A percentile compares a stretch with the other conserved stretches of the same genome.
Conservation (phyloP, 306 rosid species). For the Corylus avellana region DNA sequence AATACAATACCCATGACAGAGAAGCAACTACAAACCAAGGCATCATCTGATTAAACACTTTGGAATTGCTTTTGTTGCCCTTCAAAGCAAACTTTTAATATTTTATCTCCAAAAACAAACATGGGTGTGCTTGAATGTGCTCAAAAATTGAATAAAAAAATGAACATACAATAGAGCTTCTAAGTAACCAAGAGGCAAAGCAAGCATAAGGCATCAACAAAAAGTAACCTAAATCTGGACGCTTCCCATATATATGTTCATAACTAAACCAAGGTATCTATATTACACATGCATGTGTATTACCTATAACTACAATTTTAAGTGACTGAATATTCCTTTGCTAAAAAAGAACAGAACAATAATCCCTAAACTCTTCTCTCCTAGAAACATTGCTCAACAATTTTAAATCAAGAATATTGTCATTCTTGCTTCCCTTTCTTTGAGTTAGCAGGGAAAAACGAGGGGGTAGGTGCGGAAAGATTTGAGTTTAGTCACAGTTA, state of each 20-base stretch:
- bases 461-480: not conserved
- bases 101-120: not conserved
- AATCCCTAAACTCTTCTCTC: not conserved
- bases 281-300: not conserved
- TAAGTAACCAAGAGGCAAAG: not conserved
- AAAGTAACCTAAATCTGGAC: not conserved
- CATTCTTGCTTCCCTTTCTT: not conserved
- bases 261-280: not conserved
- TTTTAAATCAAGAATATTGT: not conserved
- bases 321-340: not conserved
- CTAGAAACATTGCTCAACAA: not conserved
- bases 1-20: not conserved
- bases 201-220: not conserved
- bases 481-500: not conserved
- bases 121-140: not conserved
- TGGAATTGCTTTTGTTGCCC: not conserved
- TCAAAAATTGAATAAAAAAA: not conserved
- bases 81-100: not conserved
- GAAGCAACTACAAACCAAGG: slow-evolving; percentile 17
- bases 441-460: not conserved
- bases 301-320: not conserved
- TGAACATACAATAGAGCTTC: not conserved
- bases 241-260: not conserved
- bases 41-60: slow-evolving; percentile 6
- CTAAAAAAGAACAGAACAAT: not conserved